These are phyloP conservation scores for Yarrowia sp. DNA, from an alignment of 805 yeast genomes.

Conservation along the genomic window DNA sequence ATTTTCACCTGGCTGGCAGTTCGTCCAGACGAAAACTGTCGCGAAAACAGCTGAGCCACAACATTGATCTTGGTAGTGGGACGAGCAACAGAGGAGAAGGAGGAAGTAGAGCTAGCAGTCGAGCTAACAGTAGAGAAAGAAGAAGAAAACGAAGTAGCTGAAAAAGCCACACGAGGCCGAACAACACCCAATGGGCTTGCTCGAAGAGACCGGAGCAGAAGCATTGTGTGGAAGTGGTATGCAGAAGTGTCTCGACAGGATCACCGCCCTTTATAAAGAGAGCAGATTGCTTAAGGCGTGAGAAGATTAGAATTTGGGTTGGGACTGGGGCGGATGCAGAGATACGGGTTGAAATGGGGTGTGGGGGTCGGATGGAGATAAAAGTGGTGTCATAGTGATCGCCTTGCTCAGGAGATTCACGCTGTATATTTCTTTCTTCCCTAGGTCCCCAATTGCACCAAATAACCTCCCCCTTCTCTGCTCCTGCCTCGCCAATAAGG, in stretches of 20 bases:
- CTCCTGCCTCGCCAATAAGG: neutral
- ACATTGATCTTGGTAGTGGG: neutral
- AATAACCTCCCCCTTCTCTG: neutral
- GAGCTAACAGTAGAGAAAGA: neutral
- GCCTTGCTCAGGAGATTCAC: too few relatives aligned
- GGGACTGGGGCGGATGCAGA: neutral
- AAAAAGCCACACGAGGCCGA: neutral
- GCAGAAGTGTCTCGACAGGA: too few relatives aligned
- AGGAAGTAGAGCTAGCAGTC: too few relatives aligned
- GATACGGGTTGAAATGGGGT: neutral
- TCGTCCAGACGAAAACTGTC: neutral
- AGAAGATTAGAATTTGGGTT: neutral
- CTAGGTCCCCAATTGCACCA: neutral
- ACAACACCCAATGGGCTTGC: neutral
- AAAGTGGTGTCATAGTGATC: neutral
- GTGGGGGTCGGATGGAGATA: neutral
- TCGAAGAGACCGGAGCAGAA: neutral
- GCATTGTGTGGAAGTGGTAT: neutral
- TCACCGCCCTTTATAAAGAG: neutral
- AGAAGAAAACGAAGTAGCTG: neutral
- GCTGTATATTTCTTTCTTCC: neutral
- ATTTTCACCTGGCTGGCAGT: neutral
- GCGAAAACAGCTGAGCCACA: neutral
- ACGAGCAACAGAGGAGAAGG: neutral
- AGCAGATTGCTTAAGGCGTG: slow-evolving; percentile 6